Evolutionary conservation across 2,329 filamentous ascomycete genomes (phyloP).

Genomic region (Fusarium staphyleae): DNA sequence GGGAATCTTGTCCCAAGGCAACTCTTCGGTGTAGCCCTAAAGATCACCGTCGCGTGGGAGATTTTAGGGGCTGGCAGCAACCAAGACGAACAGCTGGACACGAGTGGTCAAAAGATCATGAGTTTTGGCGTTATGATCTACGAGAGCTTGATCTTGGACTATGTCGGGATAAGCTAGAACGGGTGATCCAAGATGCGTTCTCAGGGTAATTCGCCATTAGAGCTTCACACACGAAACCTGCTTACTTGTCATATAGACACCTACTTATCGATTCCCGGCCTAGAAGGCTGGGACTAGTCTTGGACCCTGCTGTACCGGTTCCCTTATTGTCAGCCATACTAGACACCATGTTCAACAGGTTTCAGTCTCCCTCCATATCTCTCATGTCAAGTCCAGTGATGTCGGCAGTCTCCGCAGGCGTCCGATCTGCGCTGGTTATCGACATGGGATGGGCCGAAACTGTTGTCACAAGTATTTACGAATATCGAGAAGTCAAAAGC

Average conservation of each 20-base stretch:
- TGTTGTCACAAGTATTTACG: slow-evolving; percentile 83
- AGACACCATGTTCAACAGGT: slow-evolving; percentile 79
- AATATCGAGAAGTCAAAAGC: slow-evolving; percentile 82
- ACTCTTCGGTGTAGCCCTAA: slow-evolving; percentile 76
- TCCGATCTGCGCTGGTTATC: slow-evolving; percentile 84
- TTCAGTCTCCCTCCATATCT: slow-evolving; percentile 81
- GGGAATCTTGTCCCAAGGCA: slow-evolving; percentile 78
- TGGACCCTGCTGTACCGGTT: slow-evolving; percentile 80
- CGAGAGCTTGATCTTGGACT: slow-evolving; percentile 77
- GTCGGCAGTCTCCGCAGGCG: slow-evolving; percentile 76
- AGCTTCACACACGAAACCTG: background rate
- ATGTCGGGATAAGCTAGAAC: slow-evolving; percentile 86
- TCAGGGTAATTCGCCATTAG: slow-evolving; percentile 65
- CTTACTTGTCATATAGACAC: slow-evolving; percentile 52
- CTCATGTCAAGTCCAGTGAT: slow-evolving; percentile 81
- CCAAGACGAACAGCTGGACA: slow-evolving; percentile 54
- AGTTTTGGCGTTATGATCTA: slow-evolving; percentile 83
- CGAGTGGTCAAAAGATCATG: slow-evolving; percentile 68
- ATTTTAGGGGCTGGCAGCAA: slow-evolving; percentile 76
- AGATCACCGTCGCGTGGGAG: slow-evolving; percentile 77
- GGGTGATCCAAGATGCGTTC: slow-evolving; percentile 80
- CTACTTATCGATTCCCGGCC: slow-evolving; percentile 77
- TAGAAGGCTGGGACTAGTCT: slow-evolving; percentile 74
- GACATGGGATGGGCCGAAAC: slow-evolving; percentile 96
- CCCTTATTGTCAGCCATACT: slow-evolving; percentile 78